Evolutionary conservation across 495 filamentous ascomycete genomes (phyloP).

Genomic region (Hypoxylon lenormandii): DNA sequence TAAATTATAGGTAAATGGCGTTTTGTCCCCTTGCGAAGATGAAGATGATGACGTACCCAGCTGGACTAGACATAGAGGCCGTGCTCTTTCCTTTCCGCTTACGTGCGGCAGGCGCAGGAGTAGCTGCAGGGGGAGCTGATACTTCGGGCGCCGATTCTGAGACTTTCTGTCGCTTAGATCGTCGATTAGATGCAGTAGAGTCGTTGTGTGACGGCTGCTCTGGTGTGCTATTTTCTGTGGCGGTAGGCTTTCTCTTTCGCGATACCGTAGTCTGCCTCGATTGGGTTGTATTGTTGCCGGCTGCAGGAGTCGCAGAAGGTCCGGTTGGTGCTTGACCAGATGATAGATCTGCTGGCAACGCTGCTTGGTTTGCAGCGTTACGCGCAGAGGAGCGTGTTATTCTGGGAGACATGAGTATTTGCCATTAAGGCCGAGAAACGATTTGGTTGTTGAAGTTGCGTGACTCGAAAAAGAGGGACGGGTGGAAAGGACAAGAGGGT

Average conservation of each 20-base stretch:
- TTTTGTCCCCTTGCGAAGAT: conserved; percentile 6
- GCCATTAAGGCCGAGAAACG: conserved; percentile 9
- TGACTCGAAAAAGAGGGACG: conserved; percentile 27
- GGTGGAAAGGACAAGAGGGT: conserved; percentile 13
- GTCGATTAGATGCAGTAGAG: conserved; percentile 56
- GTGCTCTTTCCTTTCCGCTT: conserved; percentile 72
- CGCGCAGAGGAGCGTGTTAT: conserved; percentile 82
- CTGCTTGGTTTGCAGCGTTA: conserved; percentile 72
- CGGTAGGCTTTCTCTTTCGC: conserved; percentile 57
- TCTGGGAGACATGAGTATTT: conserved; percentile 83
- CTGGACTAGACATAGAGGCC: conserved; percentile 81
- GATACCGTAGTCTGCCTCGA: conserved; percentile 52
- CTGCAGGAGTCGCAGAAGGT: conserved; percentile 57
- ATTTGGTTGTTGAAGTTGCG: neutral
- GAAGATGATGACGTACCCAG: conserved; percentile 38
- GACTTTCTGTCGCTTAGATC: conserved; percentile 67
- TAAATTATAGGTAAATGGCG: neutral
- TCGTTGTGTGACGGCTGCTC: conserved; percentile 46
- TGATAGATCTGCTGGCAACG: conserved; percentile 60
- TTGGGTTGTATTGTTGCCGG: conserved; percentile 55
- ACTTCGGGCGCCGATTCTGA: conserved; percentile 37
- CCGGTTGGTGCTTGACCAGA: conserved; percentile 49
- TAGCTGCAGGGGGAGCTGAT: conserved; percentile 39
- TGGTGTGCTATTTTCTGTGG: conserved; percentile 47
- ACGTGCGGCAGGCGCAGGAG: conserved; percentile 62